These are phyloP conservation scores for Aspergillus fumigatiaffinis DNA, from an alignment of 2,329 filamentous ascomycete genomes.

Conservation along the genomic window DNA sequence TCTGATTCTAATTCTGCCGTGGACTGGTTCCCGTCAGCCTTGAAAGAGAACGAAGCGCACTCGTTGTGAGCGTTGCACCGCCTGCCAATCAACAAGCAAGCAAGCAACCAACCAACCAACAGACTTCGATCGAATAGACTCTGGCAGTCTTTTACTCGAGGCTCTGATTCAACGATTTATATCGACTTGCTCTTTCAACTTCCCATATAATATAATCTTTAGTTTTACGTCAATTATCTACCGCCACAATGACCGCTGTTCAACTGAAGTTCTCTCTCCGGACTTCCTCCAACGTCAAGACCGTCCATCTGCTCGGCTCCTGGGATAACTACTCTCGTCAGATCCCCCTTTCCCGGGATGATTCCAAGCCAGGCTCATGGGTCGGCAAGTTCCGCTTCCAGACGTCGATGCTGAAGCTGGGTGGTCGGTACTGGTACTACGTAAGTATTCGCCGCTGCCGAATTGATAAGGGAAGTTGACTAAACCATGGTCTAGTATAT, in stretches of 20 bases:
- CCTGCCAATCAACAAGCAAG: slow-evolving; percentile 15
- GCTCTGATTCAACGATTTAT: slow-evolving; percentile 15
- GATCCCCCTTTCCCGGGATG: slow-evolving; percentile 88
- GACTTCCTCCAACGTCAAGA: slow-evolving; percentile 94
- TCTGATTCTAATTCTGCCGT: slow-evolving; percentile 26
- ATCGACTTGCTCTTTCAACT: slow-evolving; percentile 16
- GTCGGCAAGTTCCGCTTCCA: slow-evolving; percentile 96
- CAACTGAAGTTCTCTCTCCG: slow-evolving; percentile 95
- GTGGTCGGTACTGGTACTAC: slow-evolving; percentile 99
- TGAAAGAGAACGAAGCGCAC: slow-evolving; percentile 14
- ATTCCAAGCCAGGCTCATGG: slow-evolving; percentile 84
- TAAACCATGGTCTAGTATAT: slow-evolving; percentile 61
- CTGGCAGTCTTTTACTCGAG: slow-evolving; percentile 25
- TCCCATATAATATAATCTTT: slow-evolving; percentile 23
- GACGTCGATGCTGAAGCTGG: slow-evolving; percentile 76
- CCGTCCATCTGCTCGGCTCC: slow-evolving; percentile 92
- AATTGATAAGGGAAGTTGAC: background rate
- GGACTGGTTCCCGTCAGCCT: slow-evolving; percentile 28
- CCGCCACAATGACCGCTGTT: slow-evolving; percentile 72
- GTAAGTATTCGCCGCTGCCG: slow-evolving; percentile 35
- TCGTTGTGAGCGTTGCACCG: slow-evolving; percentile 11
- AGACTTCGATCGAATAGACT: slow-evolving; percentile 19
- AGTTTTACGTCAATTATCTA: slow-evolving; percentile 30
- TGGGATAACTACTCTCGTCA: slow-evolving; percentile 97
- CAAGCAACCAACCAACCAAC: slow-evolving; percentile 6